Conservation (phyloP, 106 monocot genomes). For the Vanilla planifolia region DNA sequence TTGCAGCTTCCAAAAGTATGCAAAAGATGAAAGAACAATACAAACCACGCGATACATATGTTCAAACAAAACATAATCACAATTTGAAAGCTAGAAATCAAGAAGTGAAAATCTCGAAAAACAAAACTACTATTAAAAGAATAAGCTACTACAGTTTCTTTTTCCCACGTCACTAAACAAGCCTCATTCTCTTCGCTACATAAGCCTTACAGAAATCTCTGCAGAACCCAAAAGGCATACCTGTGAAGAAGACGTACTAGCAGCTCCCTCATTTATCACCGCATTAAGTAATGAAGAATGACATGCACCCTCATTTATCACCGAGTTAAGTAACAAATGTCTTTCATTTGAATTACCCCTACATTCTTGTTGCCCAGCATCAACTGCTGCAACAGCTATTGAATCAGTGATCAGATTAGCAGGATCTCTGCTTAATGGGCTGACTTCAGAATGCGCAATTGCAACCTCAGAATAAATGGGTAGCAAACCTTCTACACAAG, state of each 20-base stretch:
- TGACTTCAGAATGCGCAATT: not conserved
- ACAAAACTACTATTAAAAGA: too few relatives aligned
- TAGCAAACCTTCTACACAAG: not conserved
- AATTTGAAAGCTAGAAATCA: too few relatives aligned
- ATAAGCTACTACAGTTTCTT: too few relatives aligned
- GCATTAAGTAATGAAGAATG: not conserved
- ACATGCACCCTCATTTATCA: not conserved
- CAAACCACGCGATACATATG: too few relatives aligned
- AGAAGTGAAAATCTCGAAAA: too few relatives aligned
- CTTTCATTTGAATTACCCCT: conserved; percentile 8
- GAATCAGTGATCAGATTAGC: not conserved
- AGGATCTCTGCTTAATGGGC: not conserved
- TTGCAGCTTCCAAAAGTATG: too few relatives aligned
- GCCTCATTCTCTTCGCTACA: not conserved
- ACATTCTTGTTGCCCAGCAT: not conserved
- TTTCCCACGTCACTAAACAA: too few relatives aligned
- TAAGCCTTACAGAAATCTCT: not conserved
- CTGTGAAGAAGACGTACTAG: not conserved
- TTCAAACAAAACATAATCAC: too few relatives aligned
- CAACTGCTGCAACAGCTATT: not conserved
- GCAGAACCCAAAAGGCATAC: not conserved
- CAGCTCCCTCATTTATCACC: not conserved
- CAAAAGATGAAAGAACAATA: too few relatives aligned
- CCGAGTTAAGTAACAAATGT: not conserved
- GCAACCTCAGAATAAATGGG: conserved; percentile 8